Conservation (phyloP, 805 yeast genomes). For the Priceomyces medius region DNA sequence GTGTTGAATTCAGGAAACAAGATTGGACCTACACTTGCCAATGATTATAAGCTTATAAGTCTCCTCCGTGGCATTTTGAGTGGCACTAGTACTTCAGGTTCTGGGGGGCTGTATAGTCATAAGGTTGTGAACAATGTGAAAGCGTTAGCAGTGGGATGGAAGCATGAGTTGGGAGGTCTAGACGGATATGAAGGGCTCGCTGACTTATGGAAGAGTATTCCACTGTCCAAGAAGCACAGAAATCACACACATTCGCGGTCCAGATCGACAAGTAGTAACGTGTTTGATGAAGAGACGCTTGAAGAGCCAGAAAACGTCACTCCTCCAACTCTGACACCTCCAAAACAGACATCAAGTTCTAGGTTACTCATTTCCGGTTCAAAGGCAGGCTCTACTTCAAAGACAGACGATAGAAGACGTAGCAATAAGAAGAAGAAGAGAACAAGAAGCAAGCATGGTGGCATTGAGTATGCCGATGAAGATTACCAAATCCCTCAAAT, state of each 20-base stretch:
- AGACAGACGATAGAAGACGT: not conserved
- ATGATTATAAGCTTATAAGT: slow-evolving; percentile 67
- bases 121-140: slow-evolving; percentile 49
- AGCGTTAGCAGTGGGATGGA: slow-evolving; percentile 66
- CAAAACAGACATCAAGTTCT: slow-evolving; percentile 5
- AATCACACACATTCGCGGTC: slow-evolving; percentile 8
- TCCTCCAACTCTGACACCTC: slow-evolving; percentile 2
- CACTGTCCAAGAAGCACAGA: slow-evolving; percentile 23
- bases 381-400: not conserved
- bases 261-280: slow-evolving; percentile 8
- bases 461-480: slow-evolving; percentile 40
- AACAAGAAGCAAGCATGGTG: slow-evolving; percentile 15
- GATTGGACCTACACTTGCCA: slow-evolving; percentile 48
- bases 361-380: too few species aligned
- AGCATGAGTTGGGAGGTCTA: slow-evolving; percentile 49
- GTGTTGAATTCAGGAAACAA: slow-evolving; percentile 44
- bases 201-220: slow-evolving; percentile 44
- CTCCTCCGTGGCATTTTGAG: slow-evolving; percentile 53
- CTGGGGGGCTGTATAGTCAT: slow-evolving; percentile 35
- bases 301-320: not conserved
- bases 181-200: slow-evolving; percentile 51
- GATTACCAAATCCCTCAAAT: slow-evolving; percentile 65
- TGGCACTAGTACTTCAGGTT: slow-evolving; percentile 35
- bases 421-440: slow-evolving; percentile 7
- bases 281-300: not conserved